Base-by-base conservation (phyloP, 1,139 yeast species). In the Magnusiomyces starmeri region DNA sequence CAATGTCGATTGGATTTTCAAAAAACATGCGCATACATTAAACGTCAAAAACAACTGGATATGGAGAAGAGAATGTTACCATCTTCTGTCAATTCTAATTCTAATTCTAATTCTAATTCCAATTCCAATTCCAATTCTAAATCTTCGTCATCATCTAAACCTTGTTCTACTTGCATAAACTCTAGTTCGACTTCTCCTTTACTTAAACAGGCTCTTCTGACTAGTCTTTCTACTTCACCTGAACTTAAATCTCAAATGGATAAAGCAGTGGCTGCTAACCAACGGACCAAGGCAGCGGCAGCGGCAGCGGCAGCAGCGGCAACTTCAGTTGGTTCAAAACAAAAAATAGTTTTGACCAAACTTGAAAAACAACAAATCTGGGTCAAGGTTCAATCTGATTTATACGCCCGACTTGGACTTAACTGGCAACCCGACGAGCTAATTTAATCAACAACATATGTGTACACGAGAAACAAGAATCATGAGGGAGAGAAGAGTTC, bases 1-100 rank as follows among this genome's bases (percentile, higher is more conserved):
- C 86, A 82, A 62, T 81, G 85, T 59, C 72, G 85, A 29, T 67
- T 70, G 43, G 85, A 82, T 60, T 82, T 78, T 62, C 78, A 77
- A 59, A 68, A 69, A 52, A 66, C 70, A 27, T 76, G 81, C 57
- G 65, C 72, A 32, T 70, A 59, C 39, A 55, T 65, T 50, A 70
- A 75, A 57, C 67, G 67, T 57, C 73, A 74, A 59, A 74, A 69
- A 57, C 67, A 18, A 14, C 12, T 42, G 45, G 18, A 14, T 35
- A 7, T n/a, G 16, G 69, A 62, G 69, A 70, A 44, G 46, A 35
- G 4, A n/a, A n/a, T n/a, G n/a, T 21, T 46, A 6, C 24, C 41
- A 10, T 50, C 54, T 3, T 32, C 56, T 8, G 44, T 52, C 14
- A 49, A 52, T 34, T 27, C 32, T 9, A 9, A 8, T 9, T 27